Evolutionary conservation across 2,329 filamentous ascomycete species (phyloP).

Genomic region (Tricladium varicosporioides): DNA sequence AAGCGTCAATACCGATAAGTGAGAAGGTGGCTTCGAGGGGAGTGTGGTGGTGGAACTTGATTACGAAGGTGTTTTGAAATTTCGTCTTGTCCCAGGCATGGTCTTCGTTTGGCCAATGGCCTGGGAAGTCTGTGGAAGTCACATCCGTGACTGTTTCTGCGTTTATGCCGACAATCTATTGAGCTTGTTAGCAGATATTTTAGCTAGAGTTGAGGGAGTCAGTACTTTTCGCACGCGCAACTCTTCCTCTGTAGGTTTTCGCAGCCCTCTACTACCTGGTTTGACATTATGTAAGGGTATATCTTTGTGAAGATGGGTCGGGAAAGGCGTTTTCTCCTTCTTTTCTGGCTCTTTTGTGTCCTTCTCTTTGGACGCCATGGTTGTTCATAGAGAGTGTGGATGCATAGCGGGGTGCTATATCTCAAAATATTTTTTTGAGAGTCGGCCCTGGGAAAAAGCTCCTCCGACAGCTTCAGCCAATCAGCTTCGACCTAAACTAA

Average conservation of each 20-base stretch:
- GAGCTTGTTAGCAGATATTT: neutral
- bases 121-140: constrained; percentile 86
- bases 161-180: constrained; percentile 80
- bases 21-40: constrained; percentile 81
- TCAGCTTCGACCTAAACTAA: neutral
- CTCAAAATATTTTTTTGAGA: constrained; percentile 16
- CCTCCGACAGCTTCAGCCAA: neutral
- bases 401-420: constrained; percentile 23
- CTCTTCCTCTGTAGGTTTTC: constrained; percentile 49
- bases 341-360: constrained; percentile 28
- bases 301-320: no score
- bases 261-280: no score
- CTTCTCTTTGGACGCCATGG: constrained; percentile 41
- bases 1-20: constrained; percentile 85
- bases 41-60: constrained; percentile 83
- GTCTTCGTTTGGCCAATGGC: constrained; percentile 87
- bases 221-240: constrained; percentile 59
- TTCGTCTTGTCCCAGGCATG: constrained; percentile 72
- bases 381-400: constrained; percentile 3
- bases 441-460: neutral
- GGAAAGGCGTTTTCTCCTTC: no score
- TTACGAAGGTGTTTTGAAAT: constrained; percentile 67
- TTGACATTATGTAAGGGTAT: no score
- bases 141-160: constrained; percentile 88
- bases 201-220: neutral